Conservation (phyloP, 768 basidiomycete genomes). For the Lactifluus pinguis region DNA sequence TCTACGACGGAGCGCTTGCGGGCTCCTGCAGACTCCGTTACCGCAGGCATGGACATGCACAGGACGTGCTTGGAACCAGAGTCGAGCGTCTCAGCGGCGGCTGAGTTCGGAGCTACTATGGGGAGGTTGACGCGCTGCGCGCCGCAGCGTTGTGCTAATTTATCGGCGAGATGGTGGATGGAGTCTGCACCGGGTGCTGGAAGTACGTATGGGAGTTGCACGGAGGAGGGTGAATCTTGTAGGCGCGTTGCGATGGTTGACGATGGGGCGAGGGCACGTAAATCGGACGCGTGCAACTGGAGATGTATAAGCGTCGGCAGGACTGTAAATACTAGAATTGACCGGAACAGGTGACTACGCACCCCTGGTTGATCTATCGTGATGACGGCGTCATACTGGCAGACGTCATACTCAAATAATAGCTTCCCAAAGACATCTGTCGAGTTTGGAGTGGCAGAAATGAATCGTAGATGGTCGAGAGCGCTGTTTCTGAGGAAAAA, state of each 20-base stretch:
- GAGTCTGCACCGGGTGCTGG: constrained; percentile 23
- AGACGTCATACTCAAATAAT: constrained; percentile 38
- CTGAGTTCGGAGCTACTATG: constrained; percentile 10
- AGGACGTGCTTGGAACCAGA: constrained; percentile 45
- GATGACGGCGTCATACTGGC: constrained; percentile 56
- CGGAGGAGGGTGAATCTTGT: constrained; percentile 40
- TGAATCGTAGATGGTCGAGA: constrained; percentile 27
- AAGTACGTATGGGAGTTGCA: constrained; percentile 56
- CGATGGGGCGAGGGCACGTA: constrained; percentile 47
- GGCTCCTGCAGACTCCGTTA: constrained; percentile 33
- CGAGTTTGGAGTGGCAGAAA: constrained; percentile 14
- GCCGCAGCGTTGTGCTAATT: constrained; percentile 44
- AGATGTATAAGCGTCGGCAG: neutral
- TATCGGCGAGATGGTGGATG: constrained; percentile 32
- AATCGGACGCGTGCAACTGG: constrained; percentile 70
- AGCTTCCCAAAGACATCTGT: constrained; percentile 35
- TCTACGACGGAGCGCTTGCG: constrained; percentile 42
- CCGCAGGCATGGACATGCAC: constrained; percentile 42
- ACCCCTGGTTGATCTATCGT: constrained; percentile 69
- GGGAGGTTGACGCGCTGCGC: constrained; percentile 37
- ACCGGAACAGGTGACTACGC: constrained; percentile 23
- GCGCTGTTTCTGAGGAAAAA: constrained; percentile 35
- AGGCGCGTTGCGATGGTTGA: constrained; percentile 43
- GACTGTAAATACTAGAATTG: too few relatives aligned
- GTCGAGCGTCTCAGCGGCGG: constrained; percentile 28